Percentiles rank a stretch among this genome's conserved stretches.
These are phyloP conservation scores for Cystobasidium pallidum DNA, from an alignment of 1,284 basidiomycete species.

Conservation along the genomic window DNA sequence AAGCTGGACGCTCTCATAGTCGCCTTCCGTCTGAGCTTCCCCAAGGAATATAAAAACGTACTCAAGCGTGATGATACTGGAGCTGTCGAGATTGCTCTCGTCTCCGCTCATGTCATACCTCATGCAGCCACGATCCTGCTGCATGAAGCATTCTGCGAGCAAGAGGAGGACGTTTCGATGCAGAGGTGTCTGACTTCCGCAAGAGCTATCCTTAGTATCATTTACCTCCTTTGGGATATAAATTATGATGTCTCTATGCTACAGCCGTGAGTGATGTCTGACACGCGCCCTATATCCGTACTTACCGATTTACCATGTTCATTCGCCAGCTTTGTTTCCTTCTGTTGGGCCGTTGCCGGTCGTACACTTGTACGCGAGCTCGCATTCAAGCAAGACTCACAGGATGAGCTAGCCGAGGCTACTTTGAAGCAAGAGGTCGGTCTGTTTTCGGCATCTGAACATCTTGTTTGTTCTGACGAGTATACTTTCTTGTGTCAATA, in stretches of 20 bases:
- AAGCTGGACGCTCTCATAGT: constrained; percentile 48
- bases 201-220: constrained; percentile 46
- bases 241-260: constrained; percentile 50
- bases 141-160: constrained; percentile 50
- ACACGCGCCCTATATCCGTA: too few species aligned
- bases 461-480: background rate
- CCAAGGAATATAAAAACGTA: constrained; percentile 47
- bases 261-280: constrained; percentile 46
- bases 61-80: constrained; percentile 28
- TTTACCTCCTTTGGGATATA: constrained; percentile 46
- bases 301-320: background rate
- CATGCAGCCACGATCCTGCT: constrained; percentile 48
- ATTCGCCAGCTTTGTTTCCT: constrained; percentile 33
- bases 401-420: constrained; percentile 38
- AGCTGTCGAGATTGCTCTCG: constrained; percentile 37
- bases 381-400: constrained; percentile 44
- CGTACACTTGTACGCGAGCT: constrained; percentile 50
- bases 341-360: constrained; percentile 49
- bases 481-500: constrained; percentile 5
- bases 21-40: constrained; percentile 50
- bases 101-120: constrained; percentile 46
- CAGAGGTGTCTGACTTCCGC: constrained; percentile 45
- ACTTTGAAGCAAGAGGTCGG: constrained; percentile 38
- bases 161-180: constrained; percentile 45
- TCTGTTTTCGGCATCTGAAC: background rate